Conservation (phyloP, 2,329 filamentous ascomycete genomes). For the Thermochaetoides dissita region DNA sequence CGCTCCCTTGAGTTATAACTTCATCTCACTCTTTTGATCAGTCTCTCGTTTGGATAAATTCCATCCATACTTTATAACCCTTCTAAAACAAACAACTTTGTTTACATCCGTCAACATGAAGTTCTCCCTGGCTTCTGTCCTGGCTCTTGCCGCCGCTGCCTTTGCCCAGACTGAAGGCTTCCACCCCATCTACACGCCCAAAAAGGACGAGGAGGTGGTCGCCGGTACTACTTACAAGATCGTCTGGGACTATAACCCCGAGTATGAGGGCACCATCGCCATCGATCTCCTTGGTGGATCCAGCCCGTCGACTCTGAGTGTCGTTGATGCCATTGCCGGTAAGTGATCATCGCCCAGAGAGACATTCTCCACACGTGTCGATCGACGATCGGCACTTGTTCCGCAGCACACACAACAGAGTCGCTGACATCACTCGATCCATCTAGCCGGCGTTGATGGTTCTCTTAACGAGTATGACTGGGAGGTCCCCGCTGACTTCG, state of each 20-base stretch:
- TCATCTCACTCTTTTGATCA: neutral
- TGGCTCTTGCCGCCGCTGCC: conserved; percentile 38
- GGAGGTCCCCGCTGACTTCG: conserved; percentile 33
- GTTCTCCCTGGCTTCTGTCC: conserved; percentile 32
- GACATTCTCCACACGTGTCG: neutral
- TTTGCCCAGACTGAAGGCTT: conserved; percentile 38
- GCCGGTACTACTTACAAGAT: conserved; percentile 38
- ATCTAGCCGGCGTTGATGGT: conserved; percentile 33
- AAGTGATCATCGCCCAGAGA: conserved; percentile 18
- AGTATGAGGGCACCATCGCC: conserved; percentile 30
- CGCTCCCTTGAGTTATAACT: neutral
- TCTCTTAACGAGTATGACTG: conserved; percentile 32
- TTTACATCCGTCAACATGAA: conserved; percentile 34
- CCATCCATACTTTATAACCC: conserved; percentile 8
- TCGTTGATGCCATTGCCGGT: conserved; percentile 34
- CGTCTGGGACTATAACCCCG: conserved; percentile 31
- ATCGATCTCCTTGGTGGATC: conserved; percentile 43
- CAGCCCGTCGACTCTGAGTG: conserved; percentile 27
- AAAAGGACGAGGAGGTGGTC: conserved; percentile 26
- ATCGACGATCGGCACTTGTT: too few relatives aligned
- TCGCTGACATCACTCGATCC: conserved; percentile 7
- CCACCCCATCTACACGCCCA: conserved; percentile 37
- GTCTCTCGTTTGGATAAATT: conserved; percentile 10
- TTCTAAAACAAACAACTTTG: conserved; percentile 3
- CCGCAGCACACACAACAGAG: too few relatives aligned